Base-by-base conservation (phyloP, 805 yeast species). In the Saccharomycopsis lassenensis region DNA sequence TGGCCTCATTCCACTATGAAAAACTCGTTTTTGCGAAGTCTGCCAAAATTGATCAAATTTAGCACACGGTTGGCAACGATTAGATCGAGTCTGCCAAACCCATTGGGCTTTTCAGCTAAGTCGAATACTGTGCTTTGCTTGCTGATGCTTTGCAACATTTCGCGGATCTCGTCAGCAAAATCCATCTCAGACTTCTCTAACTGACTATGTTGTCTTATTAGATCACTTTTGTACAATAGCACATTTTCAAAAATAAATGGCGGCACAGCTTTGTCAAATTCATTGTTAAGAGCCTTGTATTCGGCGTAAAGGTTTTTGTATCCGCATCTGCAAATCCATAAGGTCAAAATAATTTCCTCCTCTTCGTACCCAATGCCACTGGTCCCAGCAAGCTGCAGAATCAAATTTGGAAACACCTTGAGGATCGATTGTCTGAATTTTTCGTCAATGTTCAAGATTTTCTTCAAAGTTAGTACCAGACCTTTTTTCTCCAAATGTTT, bases 311-410 rank as follows among this genome's bases (percentile, higher is more conserved):
- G 18, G 17, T 39, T 39, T 21, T 39, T 61, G 49, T 77, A 77
- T 37, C 63, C 58, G 39, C 74, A 67, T 47, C 86, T 62, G 25
- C 78, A 69, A 22, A 79, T 58, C 72, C 78, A 80, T 28, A 80
- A 52, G 14, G 77, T 52, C 52, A 80, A 58, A 3, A 70, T 67
- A 45, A 74, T 12, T 29, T 19, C 7, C 7, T 5, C 12, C 11
- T 15, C 19, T 19, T n/a, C n/a, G n/a, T n/a, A n/a, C n/a, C n/a
- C n/a, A n/a, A n/a, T n/a, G n/a, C n/a, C n/a, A n/a, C n/a, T n/a
- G n/a, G n/a, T n/a, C n/a, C n/a, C n/a, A n/a, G n/a, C n/a, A n/a
- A n/a, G n/a, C n/a, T n/a, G n/a, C n/a, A n/a, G n/a, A n/a, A n/a
- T n/a, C n/a, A n/a, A n/a, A n/a, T n/a, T n/a, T n/a, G n/a, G n/a